Evolutionary conservation across 202 grass and related monocot species (phyloP).

Genomic region (Eragrostis tef): DNA sequence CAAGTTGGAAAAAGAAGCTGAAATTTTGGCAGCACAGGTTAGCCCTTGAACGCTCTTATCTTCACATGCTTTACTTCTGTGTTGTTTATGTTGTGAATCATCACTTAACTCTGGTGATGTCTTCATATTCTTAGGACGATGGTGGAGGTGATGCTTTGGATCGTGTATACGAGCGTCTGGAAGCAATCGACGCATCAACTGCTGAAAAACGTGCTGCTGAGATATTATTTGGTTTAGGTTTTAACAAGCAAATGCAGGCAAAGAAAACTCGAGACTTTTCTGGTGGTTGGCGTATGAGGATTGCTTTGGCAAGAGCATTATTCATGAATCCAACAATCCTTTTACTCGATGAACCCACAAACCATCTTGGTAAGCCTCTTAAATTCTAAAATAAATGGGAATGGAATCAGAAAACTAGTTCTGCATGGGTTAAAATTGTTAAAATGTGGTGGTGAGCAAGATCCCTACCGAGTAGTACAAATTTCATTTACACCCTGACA

Average conservation of each 20-base stretch:
- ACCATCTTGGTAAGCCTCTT: constrained; percentile 71
- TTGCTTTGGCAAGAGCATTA: constrained; percentile 77
- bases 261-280: constrained; percentile 81
- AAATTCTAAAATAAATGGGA: background rate
- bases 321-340: constrained; percentile 95
- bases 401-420: background rate
- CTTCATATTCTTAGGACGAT: constrained; percentile 57
- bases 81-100: constrained; percentile 8
- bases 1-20: constrained; percentile 78
- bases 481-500: background rate
- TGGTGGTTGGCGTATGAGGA: constrained; percentile 91
- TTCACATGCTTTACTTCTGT: background rate
- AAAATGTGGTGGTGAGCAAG: background rate
- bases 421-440: background rate
- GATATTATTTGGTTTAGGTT: constrained; percentile 84
- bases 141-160: constrained; percentile 80
- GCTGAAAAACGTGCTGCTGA: constrained; percentile 83
- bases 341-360: constrained; percentile 86
- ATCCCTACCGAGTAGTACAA: constrained; percentile 5
- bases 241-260: constrained; percentile 77
- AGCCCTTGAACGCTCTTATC: background rate
- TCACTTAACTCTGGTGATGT: background rate
- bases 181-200: constrained; percentile 78
- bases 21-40: constrained; percentile 73
- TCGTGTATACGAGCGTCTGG: constrained; percentile 72